Evolutionary conservation across 495 filamentous ascomycete genomes (phyloP), one percentile per base, ranked within the genome.

Genomic region (Friedmanniomyces simplex): DNA sequence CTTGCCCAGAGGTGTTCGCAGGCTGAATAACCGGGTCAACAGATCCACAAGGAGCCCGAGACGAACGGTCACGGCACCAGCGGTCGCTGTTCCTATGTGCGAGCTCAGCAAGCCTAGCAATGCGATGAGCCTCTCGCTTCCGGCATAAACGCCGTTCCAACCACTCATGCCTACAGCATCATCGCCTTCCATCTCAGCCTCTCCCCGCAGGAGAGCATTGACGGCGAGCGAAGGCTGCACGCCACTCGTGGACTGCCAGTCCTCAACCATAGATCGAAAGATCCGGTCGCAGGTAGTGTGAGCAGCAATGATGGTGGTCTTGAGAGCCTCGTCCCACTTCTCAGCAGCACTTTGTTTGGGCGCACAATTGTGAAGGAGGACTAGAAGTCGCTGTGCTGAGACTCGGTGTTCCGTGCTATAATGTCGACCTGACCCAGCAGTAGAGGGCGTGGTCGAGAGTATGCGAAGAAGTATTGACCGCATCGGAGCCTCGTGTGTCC

Each of bases 201-300:
- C 72, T 20, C 51, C 52, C 20, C 48, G 45, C 1, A 52, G 20
- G 5, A 64, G 14, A 32, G 55, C 58, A 16, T 52, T 45, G 21
- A 46, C 52, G 52, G 55, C 41, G 42, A 67, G 51, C 71, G 41
- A 57, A 18, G 55, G 37, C 11, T 42, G 41, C 13, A 46, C 46
- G 5, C 72, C 73, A 5, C 70, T 74, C n/a, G 74, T 70, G 13
- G 87, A 80, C 63, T 86, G 78, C 86, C 88, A 90, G 56, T 86
- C 85, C 63, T 95, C 89, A 10, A 83, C 66, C 0, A 93, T 74
- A 28, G 82, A 79, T 36, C 90, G 80, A 67, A 93, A 89, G 7
- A 94, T 75, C 58, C 81, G 76, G 63, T 91, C 82, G 39, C 82
- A 75, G 14, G 86, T 85, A n/a, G 65, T 64, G 61, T 95, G 88